Evolutionary conservation across 2,329 filamentous ascomycete genomes (phyloP).

Genomic region (Corniculantispora saksenae): DNA sequence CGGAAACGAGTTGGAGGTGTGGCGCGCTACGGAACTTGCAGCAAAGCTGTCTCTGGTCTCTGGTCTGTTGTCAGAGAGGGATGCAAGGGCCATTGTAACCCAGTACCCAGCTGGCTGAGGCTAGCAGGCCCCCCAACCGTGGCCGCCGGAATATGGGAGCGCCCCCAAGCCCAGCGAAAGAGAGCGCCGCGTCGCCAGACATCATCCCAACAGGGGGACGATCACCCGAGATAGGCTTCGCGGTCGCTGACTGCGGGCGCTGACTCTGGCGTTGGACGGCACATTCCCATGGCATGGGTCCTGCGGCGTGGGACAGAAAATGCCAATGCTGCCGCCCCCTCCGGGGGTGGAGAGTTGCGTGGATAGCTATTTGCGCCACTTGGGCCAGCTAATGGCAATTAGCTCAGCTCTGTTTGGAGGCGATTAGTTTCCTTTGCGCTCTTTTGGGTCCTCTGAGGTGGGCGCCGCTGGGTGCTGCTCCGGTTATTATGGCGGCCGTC

Average conservation of each 20-base stretch:
- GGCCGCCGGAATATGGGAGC: background rate
- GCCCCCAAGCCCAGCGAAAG: too few relatives aligned
- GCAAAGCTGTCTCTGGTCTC: background rate
- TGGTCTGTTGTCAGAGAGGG: background rate
- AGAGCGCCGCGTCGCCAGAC: background rate
- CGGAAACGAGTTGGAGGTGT: background rate
- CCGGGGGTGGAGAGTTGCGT: slow-evolving; percentile 10
- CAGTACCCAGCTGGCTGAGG: background rate
- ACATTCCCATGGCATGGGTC: background rate
- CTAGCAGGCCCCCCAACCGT: background rate
- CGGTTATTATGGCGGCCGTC: background rate
- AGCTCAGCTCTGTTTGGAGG: background rate
- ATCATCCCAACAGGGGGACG: background rate
- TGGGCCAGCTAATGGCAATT: background rate
- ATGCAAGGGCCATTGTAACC: background rate
- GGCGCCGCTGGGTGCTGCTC: background rate
- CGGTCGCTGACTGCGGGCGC: background rate
- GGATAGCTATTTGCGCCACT: slow-evolving; percentile 5
- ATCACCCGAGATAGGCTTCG: slow-evolving; percentile 14
- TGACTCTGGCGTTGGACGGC: background rate
- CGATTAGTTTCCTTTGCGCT: background rate
- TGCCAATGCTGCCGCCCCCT: slow-evolving; percentile 2
- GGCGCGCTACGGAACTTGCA: background rate
- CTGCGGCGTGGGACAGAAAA: background rate
- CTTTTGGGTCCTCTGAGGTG: too few relatives aligned